phyloP scores from a whole-genome alignment of 2,329 filamentous ascomycete species.

The Pleomassaria siparia region DNA sequence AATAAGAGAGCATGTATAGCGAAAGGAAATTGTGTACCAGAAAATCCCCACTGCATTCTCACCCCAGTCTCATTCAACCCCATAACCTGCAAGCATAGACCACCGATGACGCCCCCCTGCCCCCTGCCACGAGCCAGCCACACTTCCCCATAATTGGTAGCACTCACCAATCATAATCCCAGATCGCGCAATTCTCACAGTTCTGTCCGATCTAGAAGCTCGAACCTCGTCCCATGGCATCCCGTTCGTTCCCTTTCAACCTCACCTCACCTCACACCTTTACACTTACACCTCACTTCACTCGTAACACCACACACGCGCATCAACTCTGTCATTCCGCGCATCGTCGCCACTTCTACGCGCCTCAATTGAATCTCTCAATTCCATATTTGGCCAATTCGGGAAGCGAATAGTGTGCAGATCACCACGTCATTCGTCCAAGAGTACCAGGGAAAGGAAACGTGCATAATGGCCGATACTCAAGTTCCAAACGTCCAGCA shows the following conservation, averaged over 20 bases:
- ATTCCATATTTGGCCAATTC: conserved; percentile 22
- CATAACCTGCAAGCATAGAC: conserved; percentile 17
- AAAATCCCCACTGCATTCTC: not conserved
- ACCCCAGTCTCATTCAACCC: not conserved
- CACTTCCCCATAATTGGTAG: conserved; percentile 25
- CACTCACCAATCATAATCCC: conserved; percentile 27
- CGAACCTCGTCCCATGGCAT: conserved; percentile 20
- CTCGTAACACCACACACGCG: conserved; percentile 21
- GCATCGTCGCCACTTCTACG: conserved; percentile 16
- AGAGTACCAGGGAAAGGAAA: conserved; percentile 15
- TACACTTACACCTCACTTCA: conserved; percentile 17
- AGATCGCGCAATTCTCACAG: conserved; percentile 31
- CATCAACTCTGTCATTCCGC: conserved; percentile 22
- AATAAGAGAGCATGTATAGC: no score
- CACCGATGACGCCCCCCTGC: conserved; percentile 32
- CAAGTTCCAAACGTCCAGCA: conserved; percentile 28
- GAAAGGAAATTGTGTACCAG: not conserved
- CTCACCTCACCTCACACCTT: conserved; percentile 19
- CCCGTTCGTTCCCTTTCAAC: conserved; percentile 21
- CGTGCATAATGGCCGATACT: conserved; percentile 36
- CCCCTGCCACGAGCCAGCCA: conserved; percentile 29
- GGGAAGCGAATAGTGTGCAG: conserved; percentile 19
- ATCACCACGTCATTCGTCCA: conserved; percentile 30
- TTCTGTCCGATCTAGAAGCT: conserved; percentile 34
- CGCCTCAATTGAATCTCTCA: conserved; percentile 27